Conservation (phyloP, 192 early-diverging fungal species). For the Podila verticillata region DNA sequence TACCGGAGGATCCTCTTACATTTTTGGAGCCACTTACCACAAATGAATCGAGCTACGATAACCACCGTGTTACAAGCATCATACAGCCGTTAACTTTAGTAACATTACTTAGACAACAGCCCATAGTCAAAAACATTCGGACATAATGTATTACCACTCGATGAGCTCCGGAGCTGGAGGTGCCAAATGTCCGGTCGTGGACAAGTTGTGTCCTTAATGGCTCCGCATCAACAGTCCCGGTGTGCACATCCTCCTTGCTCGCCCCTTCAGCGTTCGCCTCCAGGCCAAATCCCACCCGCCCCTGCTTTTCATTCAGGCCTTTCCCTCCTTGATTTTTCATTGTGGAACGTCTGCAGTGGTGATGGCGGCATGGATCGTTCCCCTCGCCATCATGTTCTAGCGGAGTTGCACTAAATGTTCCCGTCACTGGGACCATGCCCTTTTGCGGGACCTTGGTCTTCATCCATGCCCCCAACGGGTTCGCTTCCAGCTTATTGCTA, state of each 20-base stretch:
- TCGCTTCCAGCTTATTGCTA: background rate
- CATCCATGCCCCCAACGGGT: constrained; percentile 14
- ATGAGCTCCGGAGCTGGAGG: constrained; percentile 8
- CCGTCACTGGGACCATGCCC: background rate
- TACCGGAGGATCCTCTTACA: background rate
- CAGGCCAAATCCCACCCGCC: background rate
- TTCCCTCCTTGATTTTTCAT: background rate
- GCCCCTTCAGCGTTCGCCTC: background rate
- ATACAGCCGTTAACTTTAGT: too few species aligned
- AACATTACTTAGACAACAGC: too few species aligned
- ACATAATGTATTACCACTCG: background rate
- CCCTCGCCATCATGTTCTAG: background rate
- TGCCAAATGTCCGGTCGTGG: background rate
- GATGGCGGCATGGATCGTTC: background rate
- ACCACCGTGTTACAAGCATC: too few species aligned
- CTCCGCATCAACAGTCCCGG: background rate
- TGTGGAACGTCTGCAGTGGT: too few species aligned
- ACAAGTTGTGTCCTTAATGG: background rate
- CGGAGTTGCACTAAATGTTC: background rate
- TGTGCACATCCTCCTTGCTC: background rate
- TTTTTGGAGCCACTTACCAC: constrained; percentile 9
- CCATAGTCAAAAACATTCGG: background rate
- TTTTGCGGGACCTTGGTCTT: background rate
- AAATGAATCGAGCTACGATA: constrained; percentile 17
- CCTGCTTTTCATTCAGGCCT: background rate